Conservation (phyloP, 1,139 yeast genomes). For the Diutina siamensis region DNA sequence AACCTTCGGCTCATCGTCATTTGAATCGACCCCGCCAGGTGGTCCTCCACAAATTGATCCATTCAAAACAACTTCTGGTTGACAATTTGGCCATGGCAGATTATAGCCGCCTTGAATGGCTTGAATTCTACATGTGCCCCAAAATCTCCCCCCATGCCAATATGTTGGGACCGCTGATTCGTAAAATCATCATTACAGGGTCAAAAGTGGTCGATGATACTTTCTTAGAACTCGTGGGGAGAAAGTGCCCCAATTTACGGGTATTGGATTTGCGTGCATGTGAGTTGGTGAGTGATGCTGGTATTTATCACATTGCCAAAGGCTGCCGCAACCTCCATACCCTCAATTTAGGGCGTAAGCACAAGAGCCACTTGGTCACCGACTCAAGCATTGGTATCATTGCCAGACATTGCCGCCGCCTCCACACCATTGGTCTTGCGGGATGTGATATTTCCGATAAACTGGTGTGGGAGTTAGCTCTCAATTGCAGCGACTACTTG, state of each 20-base stretch:
- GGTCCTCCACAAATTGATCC: conserved; percentile 27
- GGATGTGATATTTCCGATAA: conserved; percentile 77
- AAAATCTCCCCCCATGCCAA: conserved; percentile 46
- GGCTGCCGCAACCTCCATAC: conserved; percentile 43
- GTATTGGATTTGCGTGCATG: conserved; percentile 78
- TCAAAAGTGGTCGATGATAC: conserved; percentile 53
- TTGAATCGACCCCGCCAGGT: conserved; percentile 19
- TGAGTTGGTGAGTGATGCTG: conserved; percentile 64
- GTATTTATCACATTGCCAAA: conserved; percentile 53
- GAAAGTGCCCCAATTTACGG: conserved; percentile 46
- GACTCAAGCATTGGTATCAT: conserved; percentile 55
- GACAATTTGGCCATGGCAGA: conserved; percentile 15
- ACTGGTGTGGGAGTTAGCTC: conserved; percentile 70
- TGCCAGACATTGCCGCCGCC: conserved; percentile 37
- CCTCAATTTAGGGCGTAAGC: conserved; percentile 74
- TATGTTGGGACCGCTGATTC: conserved; percentile 30
- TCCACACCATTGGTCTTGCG: conserved; percentile 75
- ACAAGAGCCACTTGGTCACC: conserved; percentile 55
- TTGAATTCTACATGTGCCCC: conserved; percentile 82
- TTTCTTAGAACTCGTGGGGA: conserved; percentile 40
- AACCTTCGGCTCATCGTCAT: conserved; percentile 7
- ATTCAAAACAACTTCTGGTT: conserved; percentile 19
- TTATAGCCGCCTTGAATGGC: conserved; percentile 43
- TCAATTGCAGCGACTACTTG: conserved; percentile 40
- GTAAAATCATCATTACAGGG: conserved; percentile 64